Evolutionary conservation across 805 yeast genomes (phyloP), one percentile per base, ranked within the genome.

Genomic region (Metschnikowia continentalis): DNA sequence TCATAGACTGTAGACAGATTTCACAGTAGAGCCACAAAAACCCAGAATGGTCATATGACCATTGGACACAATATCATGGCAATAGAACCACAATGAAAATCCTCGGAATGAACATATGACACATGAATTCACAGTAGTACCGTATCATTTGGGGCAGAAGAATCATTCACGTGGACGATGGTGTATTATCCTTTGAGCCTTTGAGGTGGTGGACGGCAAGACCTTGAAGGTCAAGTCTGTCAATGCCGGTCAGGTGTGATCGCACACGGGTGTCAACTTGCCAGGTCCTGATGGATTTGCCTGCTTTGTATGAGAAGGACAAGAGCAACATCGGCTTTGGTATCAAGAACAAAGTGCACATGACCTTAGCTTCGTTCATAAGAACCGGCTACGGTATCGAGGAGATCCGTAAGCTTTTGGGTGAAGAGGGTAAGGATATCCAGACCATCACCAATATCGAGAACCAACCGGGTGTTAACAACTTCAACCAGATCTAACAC

Each of bases 381-480:
- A 89, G 99, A 81, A 79, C 92, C 61, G 97, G 89, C 65, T 75
- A 88, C 59, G 99, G 94, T 75, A 87, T 94, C 71, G 75, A 69
- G 67, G 86, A 88, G 68, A 94, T 94, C 77, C 87, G 99, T 78
- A 78, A 83, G 69, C 97, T 92, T 53, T 81, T 94, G 64, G 98
- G 98, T 70, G 97, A 90, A 77, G 96, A 90, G 48, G 98, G 99
- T 71, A 86, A 84, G 76, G 88, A 89, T 68, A 88, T 94, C 75
- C 95, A 94, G 82, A 90, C 94, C 78, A 91, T 94, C 65, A 86
- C 90, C 71, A 94, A 94, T 83, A 92, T 94, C 71, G 99, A 94
- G 82, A 91, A 90, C 82, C 97, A 92, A 80, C 99, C 94, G 78
- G 99, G 99, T 82, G 98, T 94, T 67, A 91, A 94, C 88, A 94